Evolutionary conservation across 108 stramenopile genomes (phyloP).

Genomic region (Fragilaria crotonensis): DNA sequence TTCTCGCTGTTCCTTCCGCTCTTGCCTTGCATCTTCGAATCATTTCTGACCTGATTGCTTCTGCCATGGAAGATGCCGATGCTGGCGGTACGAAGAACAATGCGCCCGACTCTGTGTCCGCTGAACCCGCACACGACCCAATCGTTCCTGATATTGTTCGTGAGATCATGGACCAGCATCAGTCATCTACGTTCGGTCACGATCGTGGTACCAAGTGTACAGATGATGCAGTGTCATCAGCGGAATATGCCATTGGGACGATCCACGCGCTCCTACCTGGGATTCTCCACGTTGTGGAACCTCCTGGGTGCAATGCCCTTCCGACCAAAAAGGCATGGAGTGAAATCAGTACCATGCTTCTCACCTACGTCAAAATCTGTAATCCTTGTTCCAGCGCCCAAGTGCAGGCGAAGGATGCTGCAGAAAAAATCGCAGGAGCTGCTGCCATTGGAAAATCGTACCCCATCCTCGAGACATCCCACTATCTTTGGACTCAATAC

Average conservation of each 20-base stretch:
- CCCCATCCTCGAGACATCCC: slow-evolving; percentile 80
- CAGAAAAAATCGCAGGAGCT: slow-evolving; percentile 64
- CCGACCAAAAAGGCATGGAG: slow-evolving; percentile 78
- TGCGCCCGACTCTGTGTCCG: too few species aligned
- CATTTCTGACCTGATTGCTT: slow-evolving; percentile 81
- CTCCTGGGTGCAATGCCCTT: slow-evolving; percentile 70
- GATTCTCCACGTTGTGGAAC: slow-evolving; percentile 73
- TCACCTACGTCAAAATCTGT: slow-evolving; percentile 67
- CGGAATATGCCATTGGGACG: slow-evolving; percentile 72
- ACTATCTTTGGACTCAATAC: slow-evolving; percentile 88
- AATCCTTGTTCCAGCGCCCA: slow-evolving; percentile 71
- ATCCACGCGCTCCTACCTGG: slow-evolving; percentile 79
- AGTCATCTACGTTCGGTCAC: too few species aligned
- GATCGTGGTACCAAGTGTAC: too few species aligned
- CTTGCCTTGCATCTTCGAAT: slow-evolving; percentile 80
- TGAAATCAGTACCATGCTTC: slow-evolving; percentile 76
- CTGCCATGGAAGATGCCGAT: slow-evolving; percentile 82
- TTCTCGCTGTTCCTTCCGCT: slow-evolving; percentile 77
- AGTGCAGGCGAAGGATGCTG: slow-evolving; percentile 53
- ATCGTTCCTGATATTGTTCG: slow-evolving; percentile 84
- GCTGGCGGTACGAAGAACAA: slow-evolving; percentile 87
- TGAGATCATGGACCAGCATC: too few species aligned
- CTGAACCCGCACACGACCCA: too few species aligned
- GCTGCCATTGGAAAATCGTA: slow-evolving; percentile 51
- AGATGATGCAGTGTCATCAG: too few species aligned